Evolutionary conservation across 163 green algal genomes (phyloP).

Genomic region (Trebouxiophyceae sp.): DNA sequence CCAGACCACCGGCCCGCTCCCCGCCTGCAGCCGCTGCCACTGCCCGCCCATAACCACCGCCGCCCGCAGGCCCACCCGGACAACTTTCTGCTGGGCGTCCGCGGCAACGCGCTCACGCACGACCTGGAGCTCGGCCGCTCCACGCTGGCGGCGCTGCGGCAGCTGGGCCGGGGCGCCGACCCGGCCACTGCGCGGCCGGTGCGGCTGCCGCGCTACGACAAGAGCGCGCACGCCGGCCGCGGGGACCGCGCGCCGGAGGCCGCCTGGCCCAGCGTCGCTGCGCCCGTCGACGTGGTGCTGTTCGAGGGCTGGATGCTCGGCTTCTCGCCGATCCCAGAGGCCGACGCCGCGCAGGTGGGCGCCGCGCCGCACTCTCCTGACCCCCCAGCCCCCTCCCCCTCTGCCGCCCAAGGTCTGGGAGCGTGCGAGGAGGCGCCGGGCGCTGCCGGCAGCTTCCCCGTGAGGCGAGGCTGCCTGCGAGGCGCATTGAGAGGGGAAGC

Average conservation of each 20-base stretch:
- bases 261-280: slow-evolving; percentile 52
- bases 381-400: too few relatives aligned
- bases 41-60: neutral
- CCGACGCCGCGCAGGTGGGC: slow-evolving; percentile 7
- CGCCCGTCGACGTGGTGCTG: slow-evolving; percentile 77
- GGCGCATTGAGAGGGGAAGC: too few relatives aligned
- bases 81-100: slow-evolving; percentile 79
- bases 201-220: slow-evolving; percentile 77
- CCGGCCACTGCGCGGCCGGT: too few relatives aligned
- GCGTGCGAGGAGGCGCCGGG: too few relatives aligned
- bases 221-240: slow-evolving; percentile 61
- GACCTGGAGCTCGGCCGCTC: slow-evolving; percentile 75
- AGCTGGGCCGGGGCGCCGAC: slow-evolving; percentile 2
- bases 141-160: slow-evolving; percentile 57
- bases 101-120: slow-evolving; percentile 91
- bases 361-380: neutral
- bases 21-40: too few relatives aligned
- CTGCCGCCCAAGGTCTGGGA: too few relatives aligned
- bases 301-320: slow-evolving; percentile 99
- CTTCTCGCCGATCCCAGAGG: slow-evolving; percentile 42
- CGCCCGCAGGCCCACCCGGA: slow-evolving; percentile 30
- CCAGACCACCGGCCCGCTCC: neutral
- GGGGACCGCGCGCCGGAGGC: slow-evolving; percentile 46
- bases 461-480: too few relatives aligned
- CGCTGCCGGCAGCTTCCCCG: too few relatives aligned